These are phyloP conservation scores for Neurospora sp. DNA, from an alignment of 495 filamentous ascomycete species.

Conservation along the genomic window DNA sequence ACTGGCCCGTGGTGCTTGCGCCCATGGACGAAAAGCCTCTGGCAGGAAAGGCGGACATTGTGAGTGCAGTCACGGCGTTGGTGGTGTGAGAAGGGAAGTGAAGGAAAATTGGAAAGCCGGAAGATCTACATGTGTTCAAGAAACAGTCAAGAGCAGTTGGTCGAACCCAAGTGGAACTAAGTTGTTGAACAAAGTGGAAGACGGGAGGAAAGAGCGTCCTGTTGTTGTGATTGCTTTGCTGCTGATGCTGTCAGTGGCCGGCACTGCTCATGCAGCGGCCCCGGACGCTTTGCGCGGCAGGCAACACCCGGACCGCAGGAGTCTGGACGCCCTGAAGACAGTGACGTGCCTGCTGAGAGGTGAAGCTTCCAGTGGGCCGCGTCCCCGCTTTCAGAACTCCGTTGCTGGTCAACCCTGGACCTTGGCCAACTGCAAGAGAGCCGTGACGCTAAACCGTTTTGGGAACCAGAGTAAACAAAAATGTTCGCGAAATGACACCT, in stretches of 20 bases:
- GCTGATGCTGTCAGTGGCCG: background rate
- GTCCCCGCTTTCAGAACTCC: background rate
- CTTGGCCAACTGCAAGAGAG: background rate
- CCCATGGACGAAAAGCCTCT: conserved; percentile 50
- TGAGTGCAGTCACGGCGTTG: conserved; percentile 1
- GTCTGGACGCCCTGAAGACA: background rate
- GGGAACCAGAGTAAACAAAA: conserved; percentile 23
- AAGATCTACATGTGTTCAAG: background rate
- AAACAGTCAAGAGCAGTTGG: background rate
- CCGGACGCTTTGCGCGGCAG: background rate
- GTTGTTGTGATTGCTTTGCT: background rate
- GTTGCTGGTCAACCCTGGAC: conserved; percentile 9
- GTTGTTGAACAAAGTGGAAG: background rate
- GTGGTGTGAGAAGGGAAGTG: background rate
- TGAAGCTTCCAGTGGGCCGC: conserved; percentile 3
- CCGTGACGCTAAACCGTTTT: conserved; percentile 13
- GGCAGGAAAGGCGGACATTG: conserved; percentile 30
- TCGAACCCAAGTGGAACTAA: background rate
- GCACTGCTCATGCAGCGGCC: background rate
- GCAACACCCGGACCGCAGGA: background rate
- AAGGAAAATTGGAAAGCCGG: background rate
- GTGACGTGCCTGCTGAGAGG: background rate
- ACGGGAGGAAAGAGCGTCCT: background rate
- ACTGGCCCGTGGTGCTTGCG: conserved; percentile 51
- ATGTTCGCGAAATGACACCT: conserved; percentile 10